Conservation (phyloP, 2,329 filamentous ascomycete species). For the Ophiostoma angusticollis region DNA sequence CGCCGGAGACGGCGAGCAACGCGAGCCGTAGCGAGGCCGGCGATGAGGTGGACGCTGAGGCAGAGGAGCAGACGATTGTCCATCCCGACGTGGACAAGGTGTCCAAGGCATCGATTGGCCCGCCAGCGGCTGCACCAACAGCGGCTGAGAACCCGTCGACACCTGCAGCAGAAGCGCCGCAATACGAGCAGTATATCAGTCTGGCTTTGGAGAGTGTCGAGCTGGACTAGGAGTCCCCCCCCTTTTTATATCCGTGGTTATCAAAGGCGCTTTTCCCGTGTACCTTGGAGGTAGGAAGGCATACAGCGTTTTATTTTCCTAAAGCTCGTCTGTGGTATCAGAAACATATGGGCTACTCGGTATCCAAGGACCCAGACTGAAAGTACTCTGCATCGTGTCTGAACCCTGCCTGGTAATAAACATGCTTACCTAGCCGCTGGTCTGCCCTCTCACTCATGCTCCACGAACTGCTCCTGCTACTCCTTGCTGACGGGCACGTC, state of each 20-base stretch:
- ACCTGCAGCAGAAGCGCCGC: slow-evolving; percentile 1
- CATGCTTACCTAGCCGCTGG: no score
- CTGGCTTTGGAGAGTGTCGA: slow-evolving; percentile 21
- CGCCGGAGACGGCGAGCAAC: slow-evolving; percentile 42
- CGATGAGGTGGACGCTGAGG: slow-evolving; percentile 17
- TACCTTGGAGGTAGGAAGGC: no score
- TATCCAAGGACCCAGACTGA: no score
- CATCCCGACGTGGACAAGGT: not conserved
- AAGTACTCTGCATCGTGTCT: no score
- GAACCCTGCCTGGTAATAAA: no score
- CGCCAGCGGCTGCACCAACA: not conserved
- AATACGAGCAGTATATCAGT: slow-evolving; percentile 18
- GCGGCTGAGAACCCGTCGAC: not conserved
- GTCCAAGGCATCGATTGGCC: no score
- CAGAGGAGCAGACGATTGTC: not conserved
- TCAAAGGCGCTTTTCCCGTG: no score
- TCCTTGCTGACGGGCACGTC: not conserved
- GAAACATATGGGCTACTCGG: no score
- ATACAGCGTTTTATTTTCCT: no score
- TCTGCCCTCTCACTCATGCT: no score
- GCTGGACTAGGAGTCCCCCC: slow-evolving; percentile 16
- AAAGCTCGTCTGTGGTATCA: no score
- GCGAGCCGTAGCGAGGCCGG: slow-evolving; percentile 29
- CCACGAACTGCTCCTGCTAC: not conserved
- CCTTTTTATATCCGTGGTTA: no score